phyloP scores from a whole-genome alignment of 768 basidiomycete genomes.

The Trametopsis cervina region DNA sequence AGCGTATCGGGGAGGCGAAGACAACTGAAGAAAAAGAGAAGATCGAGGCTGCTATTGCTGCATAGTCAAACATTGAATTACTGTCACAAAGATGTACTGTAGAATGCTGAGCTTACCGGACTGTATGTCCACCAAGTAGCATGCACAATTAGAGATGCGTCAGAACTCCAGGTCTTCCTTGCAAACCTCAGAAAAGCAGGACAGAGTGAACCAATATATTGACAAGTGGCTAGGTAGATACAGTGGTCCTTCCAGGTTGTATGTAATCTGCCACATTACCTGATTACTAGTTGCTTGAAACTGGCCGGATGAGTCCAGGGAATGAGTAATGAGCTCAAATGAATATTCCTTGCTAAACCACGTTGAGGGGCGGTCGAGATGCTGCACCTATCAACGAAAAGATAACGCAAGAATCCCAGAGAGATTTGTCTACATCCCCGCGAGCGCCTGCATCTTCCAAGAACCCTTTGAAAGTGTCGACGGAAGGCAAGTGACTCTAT shows the following conservation, averaged over 20 bases:
- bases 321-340: neutral
- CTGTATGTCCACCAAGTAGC: too few relatives aligned
- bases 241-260: too few relatives aligned
- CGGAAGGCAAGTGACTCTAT: conserved; percentile 15
- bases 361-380: conserved; percentile 13
- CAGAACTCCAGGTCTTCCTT: too few relatives aligned
- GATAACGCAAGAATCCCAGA: conserved; percentile 12
- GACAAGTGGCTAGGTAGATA: too few relatives aligned
- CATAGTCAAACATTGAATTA: too few relatives aligned
- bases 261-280: too few relatives aligned
- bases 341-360: conserved; percentile 12
- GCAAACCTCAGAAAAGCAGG: too few relatives aligned
- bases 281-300: too few relatives aligned
- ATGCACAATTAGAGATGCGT: too few relatives aligned
- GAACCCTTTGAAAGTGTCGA: neutral
- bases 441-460: conserved; percentile 15
- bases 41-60: conserved; percentile 13
- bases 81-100: neutral
- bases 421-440: conserved; percentile 13
- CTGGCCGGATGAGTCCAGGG: too few relatives aligned
- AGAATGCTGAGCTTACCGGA: too few relatives aligned
- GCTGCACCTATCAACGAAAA: conserved; percentile 13
- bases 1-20: conserved; percentile 18
- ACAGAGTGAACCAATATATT: too few relatives aligned
- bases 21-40: conserved; percentile 14